Evolutionary conservation across 2,329 filamentous ascomycete genomes (phyloP), one percentile per base, ranked within the genome.

Genomic region (Claviceps maximensis): DNA sequence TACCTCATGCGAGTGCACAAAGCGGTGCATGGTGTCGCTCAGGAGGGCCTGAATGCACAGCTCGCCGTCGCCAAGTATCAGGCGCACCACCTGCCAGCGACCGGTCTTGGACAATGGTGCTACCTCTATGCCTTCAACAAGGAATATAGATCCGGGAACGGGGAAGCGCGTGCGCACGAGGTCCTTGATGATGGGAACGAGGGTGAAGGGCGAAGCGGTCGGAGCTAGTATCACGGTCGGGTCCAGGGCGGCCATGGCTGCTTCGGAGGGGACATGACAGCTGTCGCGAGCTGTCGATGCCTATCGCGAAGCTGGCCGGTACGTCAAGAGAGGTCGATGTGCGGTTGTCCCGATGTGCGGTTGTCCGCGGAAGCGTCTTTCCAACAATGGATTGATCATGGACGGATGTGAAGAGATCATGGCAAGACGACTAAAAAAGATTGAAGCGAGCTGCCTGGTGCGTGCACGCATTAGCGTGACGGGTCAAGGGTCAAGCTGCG

Each of bases 1-100:
- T 38, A 80, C 58, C n/a, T 72, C 68, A 2, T 69, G 71, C 1
- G 60, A 61, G 42, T 76, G 69, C 9, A 78, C 66, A n/a, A 76
- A 69, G 4, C 69, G 67, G 50, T 79, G 75, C 63, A 75, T 68
- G 47, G 69, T 69, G 1, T 69, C 63, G 7, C 64, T 62, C 44
- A 79, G 61, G 8, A 80, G 61, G 0, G 75, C 75, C 60, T 80
- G 77, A n/a, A 80, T 69, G 57, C 74, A 79, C 3, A 78, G 61
- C 58, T 74, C 67, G 1, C 77, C 76, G 56, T 80, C 77, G 40
- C 76, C 73, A 0, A 80, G 69, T 0, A 79, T 52, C 12, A 80
- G 57, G 2, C 76, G 68, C 1, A 78, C 59, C 2, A 68, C 65
- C 33, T 74, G 72, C 68, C 72, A 73, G 61, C 67, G 60, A 17